phyloP scores from a whole-genome alignment of 2,329 filamentous ascomycete species.

The Fusarium acutatum region DNA sequence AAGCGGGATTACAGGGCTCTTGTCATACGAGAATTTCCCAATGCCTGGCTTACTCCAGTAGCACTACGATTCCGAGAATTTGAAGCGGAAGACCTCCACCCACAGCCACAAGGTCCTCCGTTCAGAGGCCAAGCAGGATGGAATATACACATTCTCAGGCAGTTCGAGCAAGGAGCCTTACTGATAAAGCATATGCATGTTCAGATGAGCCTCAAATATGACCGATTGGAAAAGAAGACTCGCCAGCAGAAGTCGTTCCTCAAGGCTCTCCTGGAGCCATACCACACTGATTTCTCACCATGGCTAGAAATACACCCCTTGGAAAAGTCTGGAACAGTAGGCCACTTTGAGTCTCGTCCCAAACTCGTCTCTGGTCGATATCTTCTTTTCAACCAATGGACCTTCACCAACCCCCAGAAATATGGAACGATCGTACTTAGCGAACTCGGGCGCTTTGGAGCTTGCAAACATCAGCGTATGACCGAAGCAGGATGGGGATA shows the following conservation, averaged over 20 bases:
- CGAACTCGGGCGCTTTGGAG: neutral
- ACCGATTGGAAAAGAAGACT: neutral
- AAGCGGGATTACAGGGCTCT: neutral
- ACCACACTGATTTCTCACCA: neutral
- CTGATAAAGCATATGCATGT: neutral
- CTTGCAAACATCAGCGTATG: neutral
- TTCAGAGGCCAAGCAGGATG: fast-evolving
- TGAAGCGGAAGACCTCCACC: neutral
- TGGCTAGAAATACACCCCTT: fast-evolving
- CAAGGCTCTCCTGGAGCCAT: neutral
- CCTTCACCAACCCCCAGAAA: neutral
- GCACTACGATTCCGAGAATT: neutral
- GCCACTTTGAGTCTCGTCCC: neutral
- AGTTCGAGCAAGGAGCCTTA: neutral
- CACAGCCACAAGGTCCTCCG: neutral
- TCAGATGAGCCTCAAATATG: conserved; percentile 2
- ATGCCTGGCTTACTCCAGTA: neutral
- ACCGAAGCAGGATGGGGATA: neutral
- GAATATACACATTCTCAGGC: fast-evolving
- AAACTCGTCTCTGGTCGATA: conserved; percentile 4
- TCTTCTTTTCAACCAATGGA: neutral
- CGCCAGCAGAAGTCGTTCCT: neutral
- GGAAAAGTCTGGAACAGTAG: neutral
- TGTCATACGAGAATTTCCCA: neutral
- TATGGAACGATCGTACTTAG: neutral